phyloP scores from a whole-genome alignment of 2,329 filamentous ascomycete genomes.

The Xylariaceae sp. region DNA sequence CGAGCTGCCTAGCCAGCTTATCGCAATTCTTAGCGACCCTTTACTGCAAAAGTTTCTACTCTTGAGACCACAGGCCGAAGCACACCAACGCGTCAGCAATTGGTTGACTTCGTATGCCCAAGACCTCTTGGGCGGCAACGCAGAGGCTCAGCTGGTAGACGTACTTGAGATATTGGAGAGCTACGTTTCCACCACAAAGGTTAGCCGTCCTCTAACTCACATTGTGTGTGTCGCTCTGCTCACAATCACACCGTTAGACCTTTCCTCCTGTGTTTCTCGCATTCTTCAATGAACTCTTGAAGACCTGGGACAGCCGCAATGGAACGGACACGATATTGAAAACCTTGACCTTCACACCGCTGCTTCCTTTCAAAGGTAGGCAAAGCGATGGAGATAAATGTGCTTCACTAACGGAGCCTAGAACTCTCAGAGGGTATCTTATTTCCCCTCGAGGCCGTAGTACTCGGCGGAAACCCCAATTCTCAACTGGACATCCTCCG shows the following conservation, averaged over 20 bases:
- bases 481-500: conserved; percentile 54
- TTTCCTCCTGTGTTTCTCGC: conserved; percentile 41
- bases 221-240: too few species aligned
- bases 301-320: conserved; percentile 54
- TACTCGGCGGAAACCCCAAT: conserved; percentile 39
- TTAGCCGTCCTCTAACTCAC: too few species aligned
- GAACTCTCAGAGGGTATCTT: conserved; percentile 45
- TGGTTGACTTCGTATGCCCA: conserved; percentile 52
- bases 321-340: conserved; percentile 47
- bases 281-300: conserved; percentile 46
- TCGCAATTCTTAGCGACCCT: conserved; percentile 68
- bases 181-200: conserved; percentile 51
- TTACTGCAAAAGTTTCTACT: conserved; percentile 70
- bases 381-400: neutral
- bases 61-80: conserved; percentile 49
- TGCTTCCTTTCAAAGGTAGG: conserved; percentile 50
- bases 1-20: conserved; percentile 73
- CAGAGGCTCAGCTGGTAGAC: conserved; percentile 42
- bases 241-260: conserved; percentile 22
- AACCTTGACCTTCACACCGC: conserved; percentile 47
- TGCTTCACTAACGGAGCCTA: conserved; percentile 25
- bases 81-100: conserved; percentile 44
- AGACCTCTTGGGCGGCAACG: conserved; percentile 46
- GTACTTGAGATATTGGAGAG: conserved; percentile 48
- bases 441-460: conserved; percentile 40